A percentile compares a stretch with the other conserved stretches of the same genome.
Evolutionary conservation across 1,284 basidiomycete species (phyloP).

Genomic region (Trametes polyzona): DNA sequence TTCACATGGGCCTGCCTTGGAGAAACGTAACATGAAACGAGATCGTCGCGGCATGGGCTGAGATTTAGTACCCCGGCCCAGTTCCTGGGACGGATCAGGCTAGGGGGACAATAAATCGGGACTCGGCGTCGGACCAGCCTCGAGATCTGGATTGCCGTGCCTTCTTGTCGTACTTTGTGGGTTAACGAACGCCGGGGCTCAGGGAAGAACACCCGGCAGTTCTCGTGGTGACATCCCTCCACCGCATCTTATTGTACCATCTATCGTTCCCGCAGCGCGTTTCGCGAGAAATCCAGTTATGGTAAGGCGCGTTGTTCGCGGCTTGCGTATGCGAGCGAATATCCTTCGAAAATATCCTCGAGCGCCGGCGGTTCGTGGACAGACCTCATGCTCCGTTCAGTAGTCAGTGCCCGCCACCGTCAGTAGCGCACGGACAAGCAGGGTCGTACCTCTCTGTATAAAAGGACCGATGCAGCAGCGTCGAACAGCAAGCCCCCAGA

Average conservation of each 20-base stretch:
- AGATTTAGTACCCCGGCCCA: conserved; percentile 2
- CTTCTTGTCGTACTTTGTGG: background rate
- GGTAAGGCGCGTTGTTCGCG: conserved; percentile 9
- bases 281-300: conserved; percentile 8
- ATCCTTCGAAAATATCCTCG: background rate
- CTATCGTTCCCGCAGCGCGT: conserved; percentile 5
- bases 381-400: background rate
- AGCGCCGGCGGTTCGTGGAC: background rate
- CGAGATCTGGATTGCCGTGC: conserved; percentile 11
- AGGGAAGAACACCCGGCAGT: background rate
- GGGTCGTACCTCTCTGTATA: conserved; percentile 7
- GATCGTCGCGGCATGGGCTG: conserved; percentile 1
- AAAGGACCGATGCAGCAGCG: background rate
- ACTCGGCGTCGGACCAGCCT: background rate
- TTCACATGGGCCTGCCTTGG: conserved; percentile 6
- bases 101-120: conserved; percentile 20
- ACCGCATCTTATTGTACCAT: background rate
- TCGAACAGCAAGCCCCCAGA: background rate
- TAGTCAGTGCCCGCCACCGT: background rate
- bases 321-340: background rate
- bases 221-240: background rate
- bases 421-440: background rate
- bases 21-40: conserved; percentile 5
- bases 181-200: background rate
- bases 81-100: conserved; percentile 8